phyloP scores from a whole-genome alignment of 169 alveolate species.

The Ichthyophthirius multifiliis region DNA sequence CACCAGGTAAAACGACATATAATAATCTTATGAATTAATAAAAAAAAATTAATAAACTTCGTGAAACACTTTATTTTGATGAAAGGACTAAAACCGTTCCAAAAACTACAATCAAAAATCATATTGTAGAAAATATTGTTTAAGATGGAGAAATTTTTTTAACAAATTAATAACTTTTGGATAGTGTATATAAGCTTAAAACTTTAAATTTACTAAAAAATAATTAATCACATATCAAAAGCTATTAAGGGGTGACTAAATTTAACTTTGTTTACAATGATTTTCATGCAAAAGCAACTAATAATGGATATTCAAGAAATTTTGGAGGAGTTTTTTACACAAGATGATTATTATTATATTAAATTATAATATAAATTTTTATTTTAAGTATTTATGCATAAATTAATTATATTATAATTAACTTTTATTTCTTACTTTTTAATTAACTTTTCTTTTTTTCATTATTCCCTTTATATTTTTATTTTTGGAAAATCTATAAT shows the following conservation, averaged over 20 bases:
- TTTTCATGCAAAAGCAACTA: constrained; percentile 39
- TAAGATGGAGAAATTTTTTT: constrained; percentile 27
- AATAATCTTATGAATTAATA: too few relatives aligned
- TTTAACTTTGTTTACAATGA: constrained; percentile 30
- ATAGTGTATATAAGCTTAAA: constrained; percentile 29
- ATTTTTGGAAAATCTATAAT: too few relatives aligned
- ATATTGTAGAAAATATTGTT: constrained; percentile 36
- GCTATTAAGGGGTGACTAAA: constrained; percentile 23
- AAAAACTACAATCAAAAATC: constrained; percentile 29
- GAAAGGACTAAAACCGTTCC: constrained; percentile 40
- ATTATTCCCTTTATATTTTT: too few relatives aligned
- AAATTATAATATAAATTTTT: too few relatives aligned
- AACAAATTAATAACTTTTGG: constrained; percentile 7
- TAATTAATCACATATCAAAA: constrained; percentile 22
- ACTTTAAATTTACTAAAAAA: constrained; percentile 27
- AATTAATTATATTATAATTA: too few relatives aligned
- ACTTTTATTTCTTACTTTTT: too few relatives aligned
- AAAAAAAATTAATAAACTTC: too few relatives aligned
- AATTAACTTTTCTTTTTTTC: too few relatives aligned
- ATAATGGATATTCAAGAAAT: constrained; percentile 40
- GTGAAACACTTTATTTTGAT: constrained; percentile 33
- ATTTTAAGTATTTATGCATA: too few relatives aligned
- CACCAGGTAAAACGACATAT: too few relatives aligned
- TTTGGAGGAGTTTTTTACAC: constrained; percentile 41
- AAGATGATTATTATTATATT: too few relatives aligned